Percentiles rank a stretch among this genome's conserved stretches.
Conservation (phyloP, 208 protist species). For the Acanthamoeba lenticulata region DNA sequence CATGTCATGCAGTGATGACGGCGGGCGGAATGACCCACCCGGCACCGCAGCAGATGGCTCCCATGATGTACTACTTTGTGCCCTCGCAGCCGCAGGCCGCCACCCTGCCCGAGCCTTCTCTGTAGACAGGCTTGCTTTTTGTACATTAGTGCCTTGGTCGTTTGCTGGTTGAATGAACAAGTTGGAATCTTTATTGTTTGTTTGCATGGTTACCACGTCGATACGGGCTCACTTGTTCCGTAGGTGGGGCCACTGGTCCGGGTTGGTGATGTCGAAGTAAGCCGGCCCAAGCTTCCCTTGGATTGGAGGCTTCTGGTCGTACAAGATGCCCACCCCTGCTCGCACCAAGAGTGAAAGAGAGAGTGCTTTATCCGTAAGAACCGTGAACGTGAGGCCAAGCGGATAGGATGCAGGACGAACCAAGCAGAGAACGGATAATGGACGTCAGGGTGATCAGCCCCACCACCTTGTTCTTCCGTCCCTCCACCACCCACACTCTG, state of each 20-base stretch:
- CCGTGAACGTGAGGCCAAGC: too few relatives aligned
- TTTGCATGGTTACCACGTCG: too few relatives aligned
- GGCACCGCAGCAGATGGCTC: background rate
- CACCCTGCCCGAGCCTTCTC: too few relatives aligned
- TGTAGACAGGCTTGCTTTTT: too few relatives aligned
- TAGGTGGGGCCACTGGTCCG: conserved; percentile 44
- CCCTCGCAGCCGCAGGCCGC: background rate
- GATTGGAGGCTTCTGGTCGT: conserved; percentile 41
- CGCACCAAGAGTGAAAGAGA: background rate
- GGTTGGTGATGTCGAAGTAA: conserved; percentile 44
- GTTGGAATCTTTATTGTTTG: too few relatives aligned
- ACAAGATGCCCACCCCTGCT: background rate
- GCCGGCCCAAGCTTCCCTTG: background rate
- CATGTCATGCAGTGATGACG: background rate
- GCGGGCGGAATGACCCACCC: background rate
- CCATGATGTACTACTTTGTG: background rate
- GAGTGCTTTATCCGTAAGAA: too few relatives aligned
- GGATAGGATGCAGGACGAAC: too few relatives aligned
- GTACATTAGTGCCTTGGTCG: too few relatives aligned
- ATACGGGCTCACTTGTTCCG: background rate
- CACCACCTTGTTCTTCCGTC: conserved; percentile 16
- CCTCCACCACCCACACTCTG: conserved; percentile 60
- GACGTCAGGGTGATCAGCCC: conserved; percentile 36
- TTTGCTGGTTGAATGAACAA: too few relatives aligned
- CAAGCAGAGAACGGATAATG: conserved; percentile 26